Base-by-base conservation (phyloP, 208 protist genomes). In the Phytomonas sp. region DNA sequence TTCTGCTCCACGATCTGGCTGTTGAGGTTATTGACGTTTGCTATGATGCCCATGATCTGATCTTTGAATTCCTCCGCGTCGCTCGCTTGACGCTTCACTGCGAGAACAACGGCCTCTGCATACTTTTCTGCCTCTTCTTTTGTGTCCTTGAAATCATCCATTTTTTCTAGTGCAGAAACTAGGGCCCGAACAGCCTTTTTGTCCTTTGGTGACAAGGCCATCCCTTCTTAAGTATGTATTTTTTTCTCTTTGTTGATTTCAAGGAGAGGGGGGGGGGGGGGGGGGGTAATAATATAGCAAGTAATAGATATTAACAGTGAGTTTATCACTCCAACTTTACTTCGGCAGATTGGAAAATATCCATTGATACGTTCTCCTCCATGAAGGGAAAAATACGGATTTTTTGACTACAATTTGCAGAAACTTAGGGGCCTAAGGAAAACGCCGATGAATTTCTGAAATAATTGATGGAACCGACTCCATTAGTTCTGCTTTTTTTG, bases 11-110 rank as follows among this genome's bases (percentile, higher is more conserved):
- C 33, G 15, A 94, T 66, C 67, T 92, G 80, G 0, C 85, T 83
- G 63, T 94, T 79, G n/a, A 96, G 60, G 62, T 86, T 83, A 46
- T 61, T 65, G 13, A 96, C 76, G 66, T 96, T 96, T 15, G 87
- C 83, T 13, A 93, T 37, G 33, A 96, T 73, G 72, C 79, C 66
- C 67, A 94, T 82, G 23, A 86, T 61, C 33, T 92, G 83, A 62
- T 96, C 91, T 29, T 70, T 75, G 77, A 94, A 94, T 9, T 83
- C 77, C 60, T 87, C 88, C 29, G 80, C 81, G 0, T 82, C 75
- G 62, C 51, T 71, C 29, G 65, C 65, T 64, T 30, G 73, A 4
- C 65, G 68, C 13, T 78, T 67, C 72, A 91, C 73, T 20, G 73
- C 78, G 6, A 62, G 74, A 7, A 87, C 74, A 15, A 93, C 67